Evolutionary conservation across 805 yeast species (phyloP), one percentile per base, ranked within the genome.

Genomic region (Wickerhamomyces sydowiorum): DNA sequence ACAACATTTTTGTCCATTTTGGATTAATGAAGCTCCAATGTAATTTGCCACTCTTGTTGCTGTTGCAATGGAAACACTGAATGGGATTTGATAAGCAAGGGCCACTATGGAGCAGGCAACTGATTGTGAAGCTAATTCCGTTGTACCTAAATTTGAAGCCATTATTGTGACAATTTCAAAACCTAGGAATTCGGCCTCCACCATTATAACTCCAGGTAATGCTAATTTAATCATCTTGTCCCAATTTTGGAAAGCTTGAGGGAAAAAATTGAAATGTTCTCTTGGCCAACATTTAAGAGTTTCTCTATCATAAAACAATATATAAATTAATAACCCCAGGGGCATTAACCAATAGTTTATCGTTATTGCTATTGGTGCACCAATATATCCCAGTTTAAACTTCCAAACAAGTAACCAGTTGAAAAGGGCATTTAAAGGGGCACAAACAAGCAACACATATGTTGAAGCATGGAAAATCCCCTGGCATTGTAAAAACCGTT

Each of bases 391-490:
- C 14, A 88, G 50, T 1, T 95, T 95, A 40, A 76, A 67, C 7
- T 80, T 73, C 87, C 93, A 87, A 7, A 88, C 95, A 36, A 88
- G 65, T 4, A 76, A 51, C 65, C 85, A 88, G 54, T 86, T 85
- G 48, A 83, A 57, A 4, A 82, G 30, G 13, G 79, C 70, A 56
- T 84, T 86, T 25, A 83, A 46, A 2, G 96, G 96, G 0, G 89
- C 82, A 43, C 86, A 77, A 4, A 86, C 53, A 18, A 76, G 51
- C 18, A 85, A 62, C 5, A 78, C 82, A 49, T 79, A 76, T 3
- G 95, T 83, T 6, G 89, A 80, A 9, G 96, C 95, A 54, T 85
- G 82, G 68, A 84, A 89, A 6, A 86, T 78, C 27, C 88, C 88
- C 61, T 88, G 96, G 0, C 95, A 87, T 64, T 87, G 96, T 43